Evolutionary conservation across 1,284 basidiomycete genomes (phyloP).

Genomic region (Puccinia triticina): DNA sequence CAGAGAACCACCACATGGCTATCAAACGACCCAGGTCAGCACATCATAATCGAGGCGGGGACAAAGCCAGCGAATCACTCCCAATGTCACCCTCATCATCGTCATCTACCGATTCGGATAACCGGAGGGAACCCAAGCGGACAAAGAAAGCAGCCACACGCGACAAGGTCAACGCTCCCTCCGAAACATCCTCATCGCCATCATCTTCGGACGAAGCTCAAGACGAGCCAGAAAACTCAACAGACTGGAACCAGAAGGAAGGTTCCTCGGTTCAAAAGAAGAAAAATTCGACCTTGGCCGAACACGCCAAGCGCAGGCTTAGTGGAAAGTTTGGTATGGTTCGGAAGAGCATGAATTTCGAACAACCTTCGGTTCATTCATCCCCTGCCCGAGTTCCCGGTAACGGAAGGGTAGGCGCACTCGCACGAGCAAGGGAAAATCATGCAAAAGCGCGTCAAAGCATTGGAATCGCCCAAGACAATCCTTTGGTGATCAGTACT

Average conservation of each 20-base stretch:
- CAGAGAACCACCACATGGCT: slow-evolving; percentile 32
- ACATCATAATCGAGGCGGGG: not conserved
- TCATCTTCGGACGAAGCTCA: slow-evolving; percentile 19
- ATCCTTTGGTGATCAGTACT: slow-evolving; percentile 44
- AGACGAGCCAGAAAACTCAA: not conserved
- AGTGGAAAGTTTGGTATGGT: slow-evolving; percentile 43
- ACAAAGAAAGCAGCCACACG: slow-evolving; percentile 21
- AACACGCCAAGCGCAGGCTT: slow-evolving; percentile 42
- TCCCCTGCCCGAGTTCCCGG: slow-evolving; percentile 27
- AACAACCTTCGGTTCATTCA: slow-evolving; percentile 1
- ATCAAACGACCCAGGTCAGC: slow-evolving; percentile 30
- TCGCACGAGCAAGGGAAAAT: slow-evolving; percentile 47
- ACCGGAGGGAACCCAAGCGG: not conserved
- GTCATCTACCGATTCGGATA: slow-evolving; percentile 11
- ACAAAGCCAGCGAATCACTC: slow-evolving; percentile 1
- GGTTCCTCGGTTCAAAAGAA: slow-evolving; percentile 9
- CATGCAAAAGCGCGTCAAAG: slow-evolving; percentile 36
- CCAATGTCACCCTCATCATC: slow-evolving; percentile 30
- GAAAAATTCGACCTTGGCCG: slow-evolving; percentile 34
- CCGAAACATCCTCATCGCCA: slow-evolving; percentile 13
- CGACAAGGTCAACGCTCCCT: not conserved
- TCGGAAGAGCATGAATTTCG: slow-evolving; percentile 42
- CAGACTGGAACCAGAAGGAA: slow-evolving; percentile 25
- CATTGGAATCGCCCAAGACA: slow-evolving; percentile 31
- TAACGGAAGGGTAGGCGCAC: slow-evolving; percentile 40